Conservation (phyloP, 441 rosid species). For the Jatropha podagrica region DNA sequence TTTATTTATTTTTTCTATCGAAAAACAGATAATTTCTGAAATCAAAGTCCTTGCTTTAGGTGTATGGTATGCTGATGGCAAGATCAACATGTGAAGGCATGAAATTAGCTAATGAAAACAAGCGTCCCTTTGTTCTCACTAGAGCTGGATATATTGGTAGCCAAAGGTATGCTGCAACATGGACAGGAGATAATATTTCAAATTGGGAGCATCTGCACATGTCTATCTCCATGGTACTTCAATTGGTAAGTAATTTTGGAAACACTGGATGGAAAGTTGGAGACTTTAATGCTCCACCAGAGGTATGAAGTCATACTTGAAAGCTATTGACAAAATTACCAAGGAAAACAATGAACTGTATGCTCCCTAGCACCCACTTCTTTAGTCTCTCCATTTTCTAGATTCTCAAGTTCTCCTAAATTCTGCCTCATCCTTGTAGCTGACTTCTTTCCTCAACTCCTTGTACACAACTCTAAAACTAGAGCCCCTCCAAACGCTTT, state of each 20-base stretch:
- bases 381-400: neutral
- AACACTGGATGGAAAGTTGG: neutral
- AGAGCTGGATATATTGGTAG: slow-evolving; percentile 96
- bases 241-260: slow-evolving; percentile 62
- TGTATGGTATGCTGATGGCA: slow-evolving; percentile 94
- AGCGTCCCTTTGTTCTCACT: slow-evolving; percentile 93
- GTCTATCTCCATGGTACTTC: slow-evolving; percentile 93
- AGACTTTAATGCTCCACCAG: neutral
- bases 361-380: neutral
- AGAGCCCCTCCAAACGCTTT: neutral
- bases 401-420: neutral
- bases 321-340: neutral
- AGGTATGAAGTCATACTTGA: neutral
- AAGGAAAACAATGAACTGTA: neutral
- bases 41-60: slow-evolving; percentile 42
- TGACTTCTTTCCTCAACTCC: neutral
- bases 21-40: slow-evolving; percentile 15
- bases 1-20: slow-evolving; percentile 1
- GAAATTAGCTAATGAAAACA: slow-evolving; percentile 66
- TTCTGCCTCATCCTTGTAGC: neutral
- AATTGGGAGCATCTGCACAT: slow-evolving; percentile 93
- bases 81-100: slow-evolving; percentile 89
- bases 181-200: slow-evolving; percentile 98
- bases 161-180: slow-evolving; percentile 92
- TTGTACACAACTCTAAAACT: neutral